phyloP scores from a whole-genome alignment of 2,329 filamentous ascomycete species.

The Colletotrichum sp. region DNA sequence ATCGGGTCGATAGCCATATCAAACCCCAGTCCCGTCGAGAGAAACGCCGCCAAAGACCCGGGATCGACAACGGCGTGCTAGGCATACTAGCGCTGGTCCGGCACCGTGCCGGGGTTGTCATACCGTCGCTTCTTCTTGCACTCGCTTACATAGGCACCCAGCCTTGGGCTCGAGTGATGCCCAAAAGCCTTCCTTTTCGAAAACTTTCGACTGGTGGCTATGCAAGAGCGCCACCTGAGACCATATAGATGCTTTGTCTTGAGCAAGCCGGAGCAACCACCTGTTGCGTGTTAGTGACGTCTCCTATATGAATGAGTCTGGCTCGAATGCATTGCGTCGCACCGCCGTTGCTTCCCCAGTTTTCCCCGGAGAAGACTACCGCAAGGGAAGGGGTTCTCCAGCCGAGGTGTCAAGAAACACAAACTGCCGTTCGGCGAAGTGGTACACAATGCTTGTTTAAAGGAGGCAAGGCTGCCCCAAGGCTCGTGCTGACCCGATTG shows the following conservation, averaged over 20 bases:
- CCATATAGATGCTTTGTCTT: neutral
- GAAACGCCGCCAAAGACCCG: neutral
- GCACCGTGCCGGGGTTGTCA: neutral
- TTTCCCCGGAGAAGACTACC: neutral
- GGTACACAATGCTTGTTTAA: neutral
- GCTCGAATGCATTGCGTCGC: neutral
- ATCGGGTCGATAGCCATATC: neutral
- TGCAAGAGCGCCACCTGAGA: neutral
- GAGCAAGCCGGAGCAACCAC: neutral
- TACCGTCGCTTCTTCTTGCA: neutral
- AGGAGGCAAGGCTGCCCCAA: neutral
- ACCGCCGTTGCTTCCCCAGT: neutral
- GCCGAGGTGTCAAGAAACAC: neutral
- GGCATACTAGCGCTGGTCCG: neutral
- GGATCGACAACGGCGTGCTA: neutral
- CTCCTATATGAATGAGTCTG: neutral
- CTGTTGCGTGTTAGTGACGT: neutral
- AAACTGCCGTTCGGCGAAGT: neutral
- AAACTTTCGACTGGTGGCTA: neutral
- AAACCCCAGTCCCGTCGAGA: neutral
- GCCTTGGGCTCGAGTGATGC: neutral
- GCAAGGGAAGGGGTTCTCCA: neutral
- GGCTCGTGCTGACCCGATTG: neutral
- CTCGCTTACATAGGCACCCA: neutral
- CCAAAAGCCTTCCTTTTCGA: neutral